Evolutionary conservation across 1,139 yeast genomes (phyloP), one percentile per base, ranked within the genome.

Genomic region (Ashbya aceris): DNA sequence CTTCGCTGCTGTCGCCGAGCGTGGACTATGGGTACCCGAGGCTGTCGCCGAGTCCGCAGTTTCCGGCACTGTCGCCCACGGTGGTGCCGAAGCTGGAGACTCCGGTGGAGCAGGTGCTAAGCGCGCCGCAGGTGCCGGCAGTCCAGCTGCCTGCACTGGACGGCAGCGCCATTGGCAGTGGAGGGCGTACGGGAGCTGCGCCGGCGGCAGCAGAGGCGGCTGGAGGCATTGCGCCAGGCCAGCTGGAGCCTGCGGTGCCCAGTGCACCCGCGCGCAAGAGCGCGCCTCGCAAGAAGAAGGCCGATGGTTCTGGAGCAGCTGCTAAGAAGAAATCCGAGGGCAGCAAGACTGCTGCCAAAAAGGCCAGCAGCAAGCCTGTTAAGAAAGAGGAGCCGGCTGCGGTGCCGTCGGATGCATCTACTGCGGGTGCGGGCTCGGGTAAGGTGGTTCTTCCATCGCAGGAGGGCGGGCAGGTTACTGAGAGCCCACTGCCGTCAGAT

Each of bases 381-480:
- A 34, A 23, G 14, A 34, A 34, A 14, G 37, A 34, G 29, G 29
- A 34, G 12, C 37, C 37, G 9, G 10, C 29, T 6, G 27, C 29
- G 27, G n/a, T 20, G 12, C 37, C 37, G 14, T n/a, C n/a, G 14
- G 11, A n/a, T 10, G 12, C 35, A 12, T 32, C 35, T 12, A 6
- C 13, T 6, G 11, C 6, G 11, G 13, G 13, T 5, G 27, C 23
- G 4, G 13, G 26, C 8, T 11, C 31, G 11, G 39, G 40, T 8
- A 42, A 33, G 12, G 49, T 52, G 7, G 51, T 52, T 35, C 40
- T 52, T 27, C 55, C 55, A 36, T 51, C 55, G 3, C 55, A 52
- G 33, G 43, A 40, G 10, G 38, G 40, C 7, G 30, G 35, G n/a
- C 36, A 33, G 28, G 14, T 33, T 10, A 39, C 45, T 31, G 45